phyloP scores from a whole-genome alignment of 2,329 filamentous ascomycete species.

The Hortaea sp. region DNA sequence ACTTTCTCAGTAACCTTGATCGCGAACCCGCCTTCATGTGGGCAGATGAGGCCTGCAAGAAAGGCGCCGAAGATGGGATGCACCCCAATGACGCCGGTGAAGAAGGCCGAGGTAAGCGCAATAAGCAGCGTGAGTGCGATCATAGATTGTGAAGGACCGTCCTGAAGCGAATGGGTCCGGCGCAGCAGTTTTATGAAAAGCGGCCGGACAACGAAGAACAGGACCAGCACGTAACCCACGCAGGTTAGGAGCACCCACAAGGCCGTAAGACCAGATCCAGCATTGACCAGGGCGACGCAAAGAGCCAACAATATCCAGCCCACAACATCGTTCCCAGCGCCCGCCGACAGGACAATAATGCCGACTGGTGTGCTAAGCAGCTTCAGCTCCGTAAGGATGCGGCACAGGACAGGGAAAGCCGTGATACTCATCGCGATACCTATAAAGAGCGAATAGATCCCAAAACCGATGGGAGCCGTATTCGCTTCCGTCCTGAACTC shows the following conservation, averaged over 20 bases:
- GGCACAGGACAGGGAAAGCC: conserved; percentile 79
- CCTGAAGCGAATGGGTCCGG: conserved; percentile 67
- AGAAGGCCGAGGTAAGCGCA: conserved; percentile 70
- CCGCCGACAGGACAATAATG: conserved; percentile 79
- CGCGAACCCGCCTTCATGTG: conserved; percentile 79
- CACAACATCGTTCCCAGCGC: conserved; percentile 84
- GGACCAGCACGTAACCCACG: conserved; percentile 64
- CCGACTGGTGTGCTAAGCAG: conserved; percentile 74
- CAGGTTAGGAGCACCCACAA: conserved; percentile 73
- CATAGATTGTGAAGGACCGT: conserved; percentile 77
- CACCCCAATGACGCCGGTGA: conserved; percentile 81
- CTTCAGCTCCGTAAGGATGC: conserved; percentile 85
- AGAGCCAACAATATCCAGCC: conserved; percentile 89
- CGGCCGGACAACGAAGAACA: conserved; percentile 64
- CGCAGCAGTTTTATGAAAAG: conserved; percentile 64
- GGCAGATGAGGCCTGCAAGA: conserved; percentile 78
- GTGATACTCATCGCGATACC: conserved; percentile 92
- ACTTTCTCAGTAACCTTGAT: conserved; percentile 91
- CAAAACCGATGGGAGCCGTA: conserved; percentile 49
- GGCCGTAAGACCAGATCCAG: conserved; percentile 68
- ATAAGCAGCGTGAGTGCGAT: conserved; percentile 75
- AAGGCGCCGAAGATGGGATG: conserved; percentile 95
- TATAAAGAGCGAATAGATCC: conserved; percentile 65
- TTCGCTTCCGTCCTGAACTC: conserved; percentile 53
- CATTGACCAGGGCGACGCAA: conserved; percentile 87